These are phyloP conservation scores for Staphylotrichum longicolle DNA, from an alignment of 495 filamentous ascomycete genomes.

Conservation along the genomic window DNA sequence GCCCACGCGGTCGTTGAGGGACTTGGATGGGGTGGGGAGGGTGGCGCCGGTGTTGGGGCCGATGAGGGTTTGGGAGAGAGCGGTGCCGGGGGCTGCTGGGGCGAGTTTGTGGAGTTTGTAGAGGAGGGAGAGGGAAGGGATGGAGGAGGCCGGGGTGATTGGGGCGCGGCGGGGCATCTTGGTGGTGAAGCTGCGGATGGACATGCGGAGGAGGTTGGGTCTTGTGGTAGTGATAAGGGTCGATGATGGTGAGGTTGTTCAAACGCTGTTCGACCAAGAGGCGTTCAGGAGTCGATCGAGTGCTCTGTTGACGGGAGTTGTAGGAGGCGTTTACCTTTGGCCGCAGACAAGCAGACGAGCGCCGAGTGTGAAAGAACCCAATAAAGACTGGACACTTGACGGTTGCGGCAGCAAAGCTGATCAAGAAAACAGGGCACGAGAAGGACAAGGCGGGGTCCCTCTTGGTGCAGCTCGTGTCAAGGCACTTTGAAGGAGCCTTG, in stretches of 20 bases:
- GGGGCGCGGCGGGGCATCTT: conserved; percentile 31
- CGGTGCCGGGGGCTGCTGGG: conserved; percentile 22
- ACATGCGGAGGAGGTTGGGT: not conserved
- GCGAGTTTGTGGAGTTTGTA: conserved; percentile 52
- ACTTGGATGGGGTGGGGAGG: conserved; percentile 41
- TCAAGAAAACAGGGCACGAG: too few relatives aligned
- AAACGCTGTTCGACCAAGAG: not conserved
- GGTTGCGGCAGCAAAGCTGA: too few relatives aligned
- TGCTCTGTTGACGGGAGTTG: too few relatives aligned
- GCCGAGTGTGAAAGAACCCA: too few relatives aligned
- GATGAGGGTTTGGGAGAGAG: conserved; percentile 20
- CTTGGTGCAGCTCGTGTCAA: too few relatives aligned
- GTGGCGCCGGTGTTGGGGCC: conserved; percentile 21
- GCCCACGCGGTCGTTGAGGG: conserved; percentile 69
- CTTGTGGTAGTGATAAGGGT: conserved; percentile 2
- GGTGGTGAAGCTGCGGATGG: not conserved
- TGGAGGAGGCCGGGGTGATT: conserved; percentile 39
- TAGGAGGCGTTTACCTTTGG: too few relatives aligned
- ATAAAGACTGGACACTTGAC: too few relatives aligned
- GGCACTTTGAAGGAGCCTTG: too few relatives aligned
- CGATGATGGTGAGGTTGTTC: not conserved
- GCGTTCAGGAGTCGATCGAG: not conserved
- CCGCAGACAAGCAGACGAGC: too few relatives aligned
- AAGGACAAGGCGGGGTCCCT: too few relatives aligned
- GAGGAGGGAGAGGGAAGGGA: conserved; percentile 64